phyloP scores from a whole-genome alignment of 306 rosid species.

The Quercus mongolica region DNA sequence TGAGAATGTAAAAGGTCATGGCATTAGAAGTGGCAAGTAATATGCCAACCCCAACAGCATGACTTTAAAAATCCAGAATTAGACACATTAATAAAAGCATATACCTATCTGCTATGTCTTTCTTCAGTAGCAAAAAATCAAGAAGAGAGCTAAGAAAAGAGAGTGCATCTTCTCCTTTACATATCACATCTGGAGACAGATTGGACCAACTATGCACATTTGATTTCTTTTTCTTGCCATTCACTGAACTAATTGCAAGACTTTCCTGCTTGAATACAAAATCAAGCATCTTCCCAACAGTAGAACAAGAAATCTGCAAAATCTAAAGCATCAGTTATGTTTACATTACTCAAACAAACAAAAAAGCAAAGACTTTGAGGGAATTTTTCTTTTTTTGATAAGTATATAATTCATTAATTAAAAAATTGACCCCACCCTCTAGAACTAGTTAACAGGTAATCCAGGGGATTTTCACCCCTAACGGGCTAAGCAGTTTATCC shows the following conservation, averaged over 20 bases:
- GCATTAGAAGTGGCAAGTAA: background rate
- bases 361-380: background rate
- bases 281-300: slow-evolving; percentile 51
- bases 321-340: slow-evolving; percentile 23
- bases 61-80: background rate
- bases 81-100: slow-evolving; percentile 10
- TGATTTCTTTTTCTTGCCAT: slow-evolving; percentile 60
- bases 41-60: background rate
- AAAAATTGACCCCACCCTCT: too few species aligned
- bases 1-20: background rate
- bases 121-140: slow-evolving; percentile 79
- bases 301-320: slow-evolving; percentile 60
- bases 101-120: slow-evolving; percentile 71
- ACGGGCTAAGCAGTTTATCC: too few species aligned
- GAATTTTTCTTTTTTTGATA: background rate
- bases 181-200: slow-evolving; percentile 24
- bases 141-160: slow-evolving; percentile 65
- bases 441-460: too few species aligned
- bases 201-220: slow-evolving; percentile 28
- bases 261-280: slow-evolving; percentile 33
- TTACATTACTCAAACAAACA: slow-evolving; percentile 9
- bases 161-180: slow-evolving; percentile 39
- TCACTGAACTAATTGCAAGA: slow-evolving; percentile 21
- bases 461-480: too few species aligned
- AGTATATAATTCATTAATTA: too few species aligned